phyloP scores from a whole-genome alignment of 306 rosid genomes.

The Pyrus bretschneideri region DNA sequence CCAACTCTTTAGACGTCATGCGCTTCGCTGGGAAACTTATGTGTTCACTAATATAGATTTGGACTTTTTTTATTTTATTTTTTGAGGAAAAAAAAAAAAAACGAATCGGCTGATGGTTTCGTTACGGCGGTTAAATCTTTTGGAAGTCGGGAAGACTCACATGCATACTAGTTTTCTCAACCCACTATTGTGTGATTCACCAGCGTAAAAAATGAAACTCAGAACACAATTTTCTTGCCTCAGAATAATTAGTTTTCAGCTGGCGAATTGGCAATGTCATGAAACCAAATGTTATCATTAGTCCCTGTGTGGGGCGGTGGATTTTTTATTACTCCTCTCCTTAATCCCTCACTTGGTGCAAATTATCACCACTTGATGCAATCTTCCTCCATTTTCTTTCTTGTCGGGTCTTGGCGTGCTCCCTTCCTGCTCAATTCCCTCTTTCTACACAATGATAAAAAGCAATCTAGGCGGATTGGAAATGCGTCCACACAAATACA shows the following conservation, averaged over 20 bases:
- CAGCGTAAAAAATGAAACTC: fast-evolving
- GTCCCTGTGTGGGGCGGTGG: conserved; percentile 23
- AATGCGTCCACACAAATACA: no score
- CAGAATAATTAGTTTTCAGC: neutral
- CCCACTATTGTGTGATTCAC: no score
- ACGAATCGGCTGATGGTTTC: fast-evolving
- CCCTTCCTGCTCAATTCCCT: neutral
- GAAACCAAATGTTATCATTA: neutral
- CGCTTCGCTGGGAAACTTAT: neutral
- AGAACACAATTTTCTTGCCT: no score
- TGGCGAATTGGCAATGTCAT: neutral
- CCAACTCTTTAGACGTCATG: neutral
- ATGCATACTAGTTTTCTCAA: fast-evolving
- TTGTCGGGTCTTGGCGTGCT: neutral
- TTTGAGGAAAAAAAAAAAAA: no score
- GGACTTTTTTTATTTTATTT: no score
- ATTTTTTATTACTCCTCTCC: conserved; percentile 28
- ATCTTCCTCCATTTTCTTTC: conserved; percentile 9
- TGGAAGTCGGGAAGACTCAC: no score
- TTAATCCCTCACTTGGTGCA: conserved; percentile 31
- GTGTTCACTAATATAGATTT: no score
- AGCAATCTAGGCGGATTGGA: no score
- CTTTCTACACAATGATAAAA: neutral
- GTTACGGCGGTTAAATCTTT: no score
- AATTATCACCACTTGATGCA: conserved; percentile 26